phyloP scores from a whole-genome alignment of 192 early-diverging fungal genomes.

The Coemansia sp. region DNA sequence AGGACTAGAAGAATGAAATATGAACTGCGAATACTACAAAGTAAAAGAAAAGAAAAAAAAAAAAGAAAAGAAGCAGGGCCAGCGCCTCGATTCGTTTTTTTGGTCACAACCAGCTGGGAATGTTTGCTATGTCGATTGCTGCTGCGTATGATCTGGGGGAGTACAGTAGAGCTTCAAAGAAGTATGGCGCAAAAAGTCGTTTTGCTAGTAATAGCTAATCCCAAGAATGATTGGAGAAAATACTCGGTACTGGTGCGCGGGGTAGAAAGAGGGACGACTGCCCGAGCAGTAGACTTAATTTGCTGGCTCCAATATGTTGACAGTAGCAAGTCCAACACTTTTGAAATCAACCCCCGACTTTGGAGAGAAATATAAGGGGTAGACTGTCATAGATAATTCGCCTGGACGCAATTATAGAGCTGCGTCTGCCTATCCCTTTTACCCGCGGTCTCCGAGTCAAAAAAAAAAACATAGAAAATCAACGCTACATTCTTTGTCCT shows the following conservation, averaged over 20 bases:
- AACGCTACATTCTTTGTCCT: neutral
- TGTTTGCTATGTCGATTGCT: neutral
- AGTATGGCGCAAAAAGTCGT: neutral
- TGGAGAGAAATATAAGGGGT: neutral
- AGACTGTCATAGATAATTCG: neutral
- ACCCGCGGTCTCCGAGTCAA: neutral
- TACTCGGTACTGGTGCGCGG: neutral
- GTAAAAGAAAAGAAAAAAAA: neutral
- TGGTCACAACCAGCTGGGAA: neutral
- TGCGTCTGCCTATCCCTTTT: neutral
- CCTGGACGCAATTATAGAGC: neutral
- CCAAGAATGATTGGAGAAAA: neutral
- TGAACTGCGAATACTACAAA: neutral
- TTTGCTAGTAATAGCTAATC: neutral
- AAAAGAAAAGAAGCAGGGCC: neutral
- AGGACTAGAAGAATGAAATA: neutral
- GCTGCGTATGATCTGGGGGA: neutral
- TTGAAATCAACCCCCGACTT: neutral
- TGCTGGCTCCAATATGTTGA: neutral
- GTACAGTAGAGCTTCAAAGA: neutral
- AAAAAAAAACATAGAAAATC: neutral
- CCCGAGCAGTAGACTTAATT: neutral
- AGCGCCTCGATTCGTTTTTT: neutral
- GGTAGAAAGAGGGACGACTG: neutral
- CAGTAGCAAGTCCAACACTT: neutral